Base-by-base conservation (phyloP, 2,329 filamentous ascomycete species). In the Annulohypoxylon truncatum region DNA sequence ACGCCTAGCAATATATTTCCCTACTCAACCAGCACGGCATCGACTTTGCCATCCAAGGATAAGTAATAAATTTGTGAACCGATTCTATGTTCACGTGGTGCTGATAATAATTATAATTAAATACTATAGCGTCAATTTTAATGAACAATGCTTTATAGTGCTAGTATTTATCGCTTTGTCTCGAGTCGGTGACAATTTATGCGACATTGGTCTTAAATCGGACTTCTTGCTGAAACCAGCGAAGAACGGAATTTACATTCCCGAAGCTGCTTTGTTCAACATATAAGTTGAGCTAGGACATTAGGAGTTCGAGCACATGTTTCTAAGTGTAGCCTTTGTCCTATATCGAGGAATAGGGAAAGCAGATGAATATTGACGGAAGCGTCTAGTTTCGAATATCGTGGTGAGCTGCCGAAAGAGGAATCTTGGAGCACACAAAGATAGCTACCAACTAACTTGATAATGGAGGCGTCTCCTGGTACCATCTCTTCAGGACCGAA, bases 341-440 rank as follows among this genome's bases (percentile, higher is more conserved):
- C 12, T 28, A 22, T 15, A 26, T 38, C 18, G 3, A 31, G 26
- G 42, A 33, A 38, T 20, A 28, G 24, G 40, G 24, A 33, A 35
- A 48, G 24, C 2, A 42, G 20, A 48, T 15, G 10, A 31, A 26
- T 12, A 12, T 50, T 48, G 65, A 68, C 64, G 68, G 47, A 71
- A 71, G 61, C 68, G 66, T 71, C 66, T 24, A 64, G 20, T n/a
- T 29, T 26, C 22, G 40, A 47, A 59, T 13, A 47, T 33, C 22
- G 59, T 61, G 51, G 38, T 48, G 50, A 18, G 12, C 26, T 18
- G 22, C 69, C 64, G 67, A 65, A 71, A 69, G 31, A 51, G 63
- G 70, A 58, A 66, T 62, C 6, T 22, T 22, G 2, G 50, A 22
- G 26, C 15, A 56, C 58, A 71, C 70, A 72, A 72, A 72, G 70